Base-by-base conservation (phyloP, 2,329 filamentous ascomycete species). In the Elsinoe australis region DNA sequence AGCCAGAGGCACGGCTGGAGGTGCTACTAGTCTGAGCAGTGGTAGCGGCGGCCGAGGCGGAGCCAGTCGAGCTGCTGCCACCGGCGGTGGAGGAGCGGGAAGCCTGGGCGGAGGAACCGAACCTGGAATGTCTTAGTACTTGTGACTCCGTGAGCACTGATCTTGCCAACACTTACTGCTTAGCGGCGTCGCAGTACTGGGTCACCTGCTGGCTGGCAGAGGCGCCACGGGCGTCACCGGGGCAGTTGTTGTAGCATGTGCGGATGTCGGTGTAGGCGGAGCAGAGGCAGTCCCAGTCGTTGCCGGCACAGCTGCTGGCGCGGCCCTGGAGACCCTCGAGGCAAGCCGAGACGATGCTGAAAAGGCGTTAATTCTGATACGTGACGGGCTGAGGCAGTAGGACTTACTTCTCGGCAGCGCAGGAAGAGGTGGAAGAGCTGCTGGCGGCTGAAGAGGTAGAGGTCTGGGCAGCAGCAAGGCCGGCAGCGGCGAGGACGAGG, bases 201-300 rank as follows among this genome's bases (percentile, higher is more conserved):
- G 26, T 38, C 17, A 51, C 47, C 18, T 28, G 21, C 26, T 53
- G 49, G 19, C 32, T 35, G 17, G 52, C 52, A 18, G 19, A 17
- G 22, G 21, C 36, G 12, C 44, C 52, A 14, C 42, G 32, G 5
- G 47, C 17, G 42, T 53, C 52, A 14, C 67, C 62, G 46, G 78
- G 77, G 67, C 80, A 82, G 69, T 79, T 78, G 69, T 75, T 74
- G 68, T 79, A 82, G 73, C 79, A 82, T 9, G 54, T 57, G 7
- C 58, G 39, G 44, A 63, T 54, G 39, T 57, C 56, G 29, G 60
- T 71, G 61, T 73, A 76, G 55, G 75, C 70, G 42, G 70, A 65
- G 64, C 79, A 83, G 22, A 80, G 67, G 64, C 79, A 82, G 56
- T 67, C 63, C 64, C 69, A 77, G 63, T 78, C 73, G 53, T 71